phyloP scores from a whole-genome alignment of 176 grass and related monocot genomes.

The Hordeum vulgare region MorexV3_pseudomolecules_assembly NC_058522.1:24473801-24474300 shows the following conservation, averaged over 20 bases:
- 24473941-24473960: not conserved
- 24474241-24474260: not conserved
- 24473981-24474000: not conserved
- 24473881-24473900: not conserved
- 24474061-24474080: not conserved
- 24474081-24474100: not conserved
- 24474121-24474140: not conserved
- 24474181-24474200: not conserved
- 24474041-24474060: not conserved
- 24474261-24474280: not conserved
- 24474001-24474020: not conserved
- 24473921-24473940: not conserved
- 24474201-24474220: not conserved
- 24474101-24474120: not conserved
- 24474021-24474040: not conserved
- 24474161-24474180: not conserved
- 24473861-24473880: not conserved
- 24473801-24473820: not conserved
- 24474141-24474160: not conserved
- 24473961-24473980: not conserved
- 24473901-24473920: not conserved
- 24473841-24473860: not conserved
- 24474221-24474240: not conserved
- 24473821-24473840: not conserved
- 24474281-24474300: not conserved